Conservation (phyloP, 208 protist genomes). For the Trypanosoma mega region DNA sequence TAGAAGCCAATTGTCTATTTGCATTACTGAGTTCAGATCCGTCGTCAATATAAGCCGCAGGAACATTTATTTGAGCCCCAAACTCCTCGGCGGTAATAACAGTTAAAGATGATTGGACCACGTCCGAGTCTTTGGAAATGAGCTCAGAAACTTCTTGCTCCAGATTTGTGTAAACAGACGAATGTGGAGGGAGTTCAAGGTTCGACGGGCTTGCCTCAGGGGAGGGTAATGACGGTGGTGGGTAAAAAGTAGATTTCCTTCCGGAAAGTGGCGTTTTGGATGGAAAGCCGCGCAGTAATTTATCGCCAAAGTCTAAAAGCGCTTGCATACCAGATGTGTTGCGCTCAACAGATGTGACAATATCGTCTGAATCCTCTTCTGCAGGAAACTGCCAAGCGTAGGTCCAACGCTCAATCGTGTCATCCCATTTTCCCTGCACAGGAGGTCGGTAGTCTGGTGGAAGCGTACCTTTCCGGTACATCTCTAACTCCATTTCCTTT, state of each 20-base stretch:
- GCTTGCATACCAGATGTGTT: slow-evolving; percentile 57
- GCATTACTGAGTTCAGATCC: slow-evolving; percentile 70
- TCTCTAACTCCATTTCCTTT: slow-evolving; percentile 81
- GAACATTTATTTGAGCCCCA: slow-evolving; percentile 50
- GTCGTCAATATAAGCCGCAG: slow-evolving; percentile 87
- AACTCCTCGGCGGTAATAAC: slow-evolving; percentile 43
- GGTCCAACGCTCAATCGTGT: slow-evolving; percentile 90
- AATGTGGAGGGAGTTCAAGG: slow-evolving; percentile 1
- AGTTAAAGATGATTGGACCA: background rate
- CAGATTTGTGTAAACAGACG: slow-evolving; percentile 39
- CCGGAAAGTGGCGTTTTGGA: slow-evolving; percentile 41
- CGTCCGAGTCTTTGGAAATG: background rate
- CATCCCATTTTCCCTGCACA: slow-evolving; percentile 87
- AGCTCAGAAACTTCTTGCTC: slow-evolving; percentile 38
- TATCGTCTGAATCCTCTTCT: slow-evolving; percentile 71
- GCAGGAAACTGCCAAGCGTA: slow-evolving; percentile 92
- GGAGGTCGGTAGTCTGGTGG: slow-evolving; percentile 84
- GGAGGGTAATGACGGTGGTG: no score
- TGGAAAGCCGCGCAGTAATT: slow-evolving; percentile 33
- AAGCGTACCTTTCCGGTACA: slow-evolving; percentile 74
- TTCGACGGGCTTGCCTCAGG: no score
- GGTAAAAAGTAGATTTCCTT: slow-evolving; percentile 43
- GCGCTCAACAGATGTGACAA: slow-evolving; percentile 38
- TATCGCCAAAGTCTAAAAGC: slow-evolving; percentile 66
- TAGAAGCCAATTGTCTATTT: slow-evolving; percentile 65